phyloP scores from a whole-genome alignment of 257 asterid species.

The Solanum verrucosum region DNA sequence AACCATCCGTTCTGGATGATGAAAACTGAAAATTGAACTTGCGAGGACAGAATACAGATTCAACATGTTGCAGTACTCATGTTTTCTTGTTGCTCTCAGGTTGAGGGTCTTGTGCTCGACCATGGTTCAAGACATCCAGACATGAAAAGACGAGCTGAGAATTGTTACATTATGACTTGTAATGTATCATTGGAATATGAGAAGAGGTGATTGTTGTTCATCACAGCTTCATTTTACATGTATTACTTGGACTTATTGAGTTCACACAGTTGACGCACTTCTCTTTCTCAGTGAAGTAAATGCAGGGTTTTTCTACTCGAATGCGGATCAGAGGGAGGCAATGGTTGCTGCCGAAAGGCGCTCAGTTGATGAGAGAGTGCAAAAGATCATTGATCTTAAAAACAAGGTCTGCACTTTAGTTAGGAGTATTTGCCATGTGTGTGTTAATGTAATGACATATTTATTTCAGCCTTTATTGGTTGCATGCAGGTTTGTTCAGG shows the following conservation, averaged over 20 bases:
- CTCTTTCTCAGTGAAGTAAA: conserved; percentile 70
- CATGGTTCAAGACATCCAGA: conserved; percentile 99
- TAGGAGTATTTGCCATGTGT: background rate
- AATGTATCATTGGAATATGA: conserved; percentile 95
- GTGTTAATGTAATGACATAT: background rate
- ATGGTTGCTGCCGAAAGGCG: conserved; percentile 97
- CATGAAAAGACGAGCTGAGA: conserved; percentile 97
- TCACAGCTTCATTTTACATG: background rate
- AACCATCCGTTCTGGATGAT: background rate
- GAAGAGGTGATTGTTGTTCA: conserved; percentile 55
- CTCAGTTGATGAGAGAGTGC: conserved; percentile 93
- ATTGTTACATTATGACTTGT: conserved; percentile 76
- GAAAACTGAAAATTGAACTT: background rate
- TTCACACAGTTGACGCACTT: conserved; percentile 8
- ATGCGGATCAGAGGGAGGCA: conserved; percentile 94
- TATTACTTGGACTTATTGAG: background rate
- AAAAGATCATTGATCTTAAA: conserved; percentile 81
- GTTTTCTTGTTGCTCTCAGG: conserved; percentile 32
- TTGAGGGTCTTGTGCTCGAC: conserved; percentile 98
- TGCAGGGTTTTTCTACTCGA: conserved; percentile 98
- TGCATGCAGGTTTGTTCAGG: conserved; percentile 68
- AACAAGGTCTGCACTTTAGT: conserved; percentile 44
- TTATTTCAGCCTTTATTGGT: conserved; percentile 7
- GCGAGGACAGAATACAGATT: background rate
- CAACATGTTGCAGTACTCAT: background rate